These are phyloP conservation scores for Grammothele lineata DNA, from an alignment of 768 basidiomycete genomes.

Conservation along the genomic window DNA sequence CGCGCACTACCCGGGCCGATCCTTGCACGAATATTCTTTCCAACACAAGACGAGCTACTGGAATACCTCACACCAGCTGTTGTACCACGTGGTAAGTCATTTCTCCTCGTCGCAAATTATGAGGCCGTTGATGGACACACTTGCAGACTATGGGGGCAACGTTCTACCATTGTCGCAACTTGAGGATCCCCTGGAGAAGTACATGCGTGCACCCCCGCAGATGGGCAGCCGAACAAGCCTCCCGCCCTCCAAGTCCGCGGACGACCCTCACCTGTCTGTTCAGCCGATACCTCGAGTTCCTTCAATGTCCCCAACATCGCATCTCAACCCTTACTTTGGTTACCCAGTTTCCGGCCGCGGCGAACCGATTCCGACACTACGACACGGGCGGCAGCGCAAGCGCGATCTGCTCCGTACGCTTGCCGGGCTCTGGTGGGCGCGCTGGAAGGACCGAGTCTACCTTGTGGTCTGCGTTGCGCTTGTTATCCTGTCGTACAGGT, in stretches of 20 bases:
- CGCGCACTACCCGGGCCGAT: constrained; percentile 57
- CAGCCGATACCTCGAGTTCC: constrained; percentile 4
- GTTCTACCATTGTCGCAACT: constrained; percentile 49
- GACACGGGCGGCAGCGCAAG: constrained; percentile 62
- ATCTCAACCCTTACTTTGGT: constrained; percentile 71
- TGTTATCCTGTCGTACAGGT: constrained; percentile 25
- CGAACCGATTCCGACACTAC: constrained; percentile 39
- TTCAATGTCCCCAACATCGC: constrained; percentile 49
- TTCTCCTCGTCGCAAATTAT: not conserved
- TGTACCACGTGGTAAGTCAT: constrained; percentile 53
- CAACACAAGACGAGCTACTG: constrained; percentile 50
- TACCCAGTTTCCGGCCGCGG: constrained; percentile 47
- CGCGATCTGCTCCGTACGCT: constrained; percentile 66
- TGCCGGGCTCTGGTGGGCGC: constrained; percentile 57
- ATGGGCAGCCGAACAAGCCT: not conserved
- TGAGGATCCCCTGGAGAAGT: constrained; percentile 41
- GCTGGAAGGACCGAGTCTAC: constrained; percentile 42
- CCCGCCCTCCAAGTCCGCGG: not conserved
- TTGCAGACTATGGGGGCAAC: constrained; percentile 63
- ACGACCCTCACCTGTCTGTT: constrained; percentile 2
- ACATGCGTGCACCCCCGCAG: constrained; percentile 1
- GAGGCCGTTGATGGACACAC: not conserved
- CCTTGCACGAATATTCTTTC: constrained; percentile 63
- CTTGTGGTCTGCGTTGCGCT: constrained; percentile 31
- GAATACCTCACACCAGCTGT: constrained; percentile 46